Evolutionary conservation across 148 eudicot species (phyloP).

Genomic region (Pouteria glomerata): DNA sequence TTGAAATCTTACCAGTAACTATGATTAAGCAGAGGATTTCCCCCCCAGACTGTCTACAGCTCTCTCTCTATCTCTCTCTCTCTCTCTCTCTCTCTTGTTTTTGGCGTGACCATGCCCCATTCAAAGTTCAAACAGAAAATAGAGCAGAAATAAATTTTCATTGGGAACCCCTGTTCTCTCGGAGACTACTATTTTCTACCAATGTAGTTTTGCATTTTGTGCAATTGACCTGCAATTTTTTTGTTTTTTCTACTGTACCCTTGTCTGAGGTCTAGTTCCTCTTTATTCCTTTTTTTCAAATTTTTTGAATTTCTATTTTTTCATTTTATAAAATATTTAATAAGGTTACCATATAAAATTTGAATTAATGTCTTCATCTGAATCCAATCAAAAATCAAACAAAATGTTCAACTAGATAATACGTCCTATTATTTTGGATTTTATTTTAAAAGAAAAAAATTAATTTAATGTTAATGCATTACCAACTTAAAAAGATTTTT

Average conservation of each 20-base stretch:
- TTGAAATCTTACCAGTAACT: not conserved
- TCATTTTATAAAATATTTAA: not conserved
- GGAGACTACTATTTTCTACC: too few relatives aligned
- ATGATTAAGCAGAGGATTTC: not conserved
- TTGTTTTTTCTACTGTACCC: not conserved
- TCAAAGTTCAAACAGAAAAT: conserved; percentile 6
- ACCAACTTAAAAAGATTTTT: too few relatives aligned
- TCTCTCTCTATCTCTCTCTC: conserved; percentile 4
- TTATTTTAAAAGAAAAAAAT: too few relatives aligned
- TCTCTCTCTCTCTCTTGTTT: not conserved
- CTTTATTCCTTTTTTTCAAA: not conserved
- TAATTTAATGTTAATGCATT: too few relatives aligned
- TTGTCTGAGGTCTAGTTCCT: not conserved
- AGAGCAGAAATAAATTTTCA: too few relatives aligned
- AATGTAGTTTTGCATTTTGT: not conserved
- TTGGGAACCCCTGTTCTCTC: too few relatives aligned
- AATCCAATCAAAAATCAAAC: not conserved
- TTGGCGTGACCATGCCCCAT: conserved; percentile 5
- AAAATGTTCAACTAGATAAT: too few relatives aligned
- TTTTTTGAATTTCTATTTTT: not conserved
- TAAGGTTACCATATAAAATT: not conserved
- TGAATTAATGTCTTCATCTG: not conserved
- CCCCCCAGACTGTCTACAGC: not conserved
- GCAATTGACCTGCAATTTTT: not conserved
- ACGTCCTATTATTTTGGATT: too few relatives aligned